Conservation (phyloP, 2,329 filamentous ascomycete genomes). For the Aureobasidium lini region DNA sequence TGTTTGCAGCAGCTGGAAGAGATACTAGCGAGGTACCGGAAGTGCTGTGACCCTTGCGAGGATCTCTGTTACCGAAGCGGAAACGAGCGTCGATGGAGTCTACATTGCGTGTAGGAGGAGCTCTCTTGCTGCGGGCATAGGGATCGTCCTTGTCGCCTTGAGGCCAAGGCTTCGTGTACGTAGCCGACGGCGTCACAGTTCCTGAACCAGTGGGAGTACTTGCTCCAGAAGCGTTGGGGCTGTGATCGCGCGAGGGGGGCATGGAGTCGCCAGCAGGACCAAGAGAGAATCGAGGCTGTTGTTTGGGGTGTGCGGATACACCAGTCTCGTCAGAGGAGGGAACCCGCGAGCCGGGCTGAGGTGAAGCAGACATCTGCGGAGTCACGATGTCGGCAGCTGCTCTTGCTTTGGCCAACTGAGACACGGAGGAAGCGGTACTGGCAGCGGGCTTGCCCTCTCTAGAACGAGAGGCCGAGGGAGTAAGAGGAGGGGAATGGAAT, state of each 20-base stretch:
- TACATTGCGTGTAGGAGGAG: conserved; percentile 58
- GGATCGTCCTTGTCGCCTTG: conserved; percentile 75
- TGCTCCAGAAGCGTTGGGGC: conserved; percentile 44
- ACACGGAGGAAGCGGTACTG: conserved; percentile 14
- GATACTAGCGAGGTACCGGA: conserved; percentile 18
- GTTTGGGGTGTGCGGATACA: conserved; percentile 40
- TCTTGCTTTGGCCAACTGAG: conserved; percentile 27
- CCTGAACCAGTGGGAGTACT: conserved; percentile 39
- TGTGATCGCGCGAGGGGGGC: conserved; percentile 49
- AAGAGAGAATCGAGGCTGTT: conserved; percentile 48
- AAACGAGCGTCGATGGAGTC: conserved; percentile 72
- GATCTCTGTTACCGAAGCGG: conserved; percentile 71
- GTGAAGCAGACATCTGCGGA: conserved; percentile 46
- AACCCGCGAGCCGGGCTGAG: conserved; percentile 32
- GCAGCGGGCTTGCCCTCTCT: conserved; percentile 41
- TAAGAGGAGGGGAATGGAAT: conserved; percentile 82
- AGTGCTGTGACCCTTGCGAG: conserved; percentile 43
- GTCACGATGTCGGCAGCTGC: conserved; percentile 52
- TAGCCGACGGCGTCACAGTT: conserved; percentile 40
- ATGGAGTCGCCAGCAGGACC: conserved; percentile 49
- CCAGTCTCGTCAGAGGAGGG: conserved; percentile 36
- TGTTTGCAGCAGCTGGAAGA: conserved; percentile 15
- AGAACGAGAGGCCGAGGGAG: conserved; percentile 68
- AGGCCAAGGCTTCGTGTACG: conserved; percentile 62
- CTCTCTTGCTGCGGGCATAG: conserved; percentile 74